A percentile compares a stretch with the other conserved stretches of the same genome.
Conservation (phyloP, 2,329 filamentous ascomycete species). For the Paradendryphiella salina region DNA sequence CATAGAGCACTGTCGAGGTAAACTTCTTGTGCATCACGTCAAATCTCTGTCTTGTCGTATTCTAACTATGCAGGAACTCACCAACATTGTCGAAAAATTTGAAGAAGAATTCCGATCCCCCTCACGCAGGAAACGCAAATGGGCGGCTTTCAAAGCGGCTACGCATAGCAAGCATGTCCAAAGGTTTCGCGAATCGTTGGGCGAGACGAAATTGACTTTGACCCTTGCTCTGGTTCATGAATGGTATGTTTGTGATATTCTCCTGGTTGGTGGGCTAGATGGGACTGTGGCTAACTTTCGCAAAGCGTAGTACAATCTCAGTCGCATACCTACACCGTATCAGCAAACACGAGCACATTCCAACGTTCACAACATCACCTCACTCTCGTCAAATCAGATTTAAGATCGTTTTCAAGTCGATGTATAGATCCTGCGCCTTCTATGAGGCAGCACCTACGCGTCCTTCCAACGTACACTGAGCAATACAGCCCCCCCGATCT, state of each 20-base stretch:
- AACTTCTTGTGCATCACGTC: neutral
- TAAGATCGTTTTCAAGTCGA: neutral
- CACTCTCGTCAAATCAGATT: neutral
- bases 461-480: neutral
- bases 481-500: neutral
- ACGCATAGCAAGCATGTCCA: constrained; percentile 14
- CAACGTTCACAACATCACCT: neutral
- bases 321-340: neutral
- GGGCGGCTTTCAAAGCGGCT: constrained; percentile 15
- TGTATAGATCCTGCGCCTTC: neutral
- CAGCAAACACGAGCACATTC: no score
- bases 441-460: neutral
- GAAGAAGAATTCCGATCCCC: constrained; percentile 9
- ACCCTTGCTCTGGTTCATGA: constrained; percentile 20
- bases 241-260: neutral
- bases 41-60: neutral
- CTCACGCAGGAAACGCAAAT: constrained; percentile 9
- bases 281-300: neutral
- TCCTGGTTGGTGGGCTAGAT: neutral
- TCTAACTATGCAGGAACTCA: constrained; percentile 1
- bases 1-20: constrained; percentile 14
- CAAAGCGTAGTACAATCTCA: neutral
- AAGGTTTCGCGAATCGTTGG: constrained; percentile 14
- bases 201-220: constrained; percentile 16
- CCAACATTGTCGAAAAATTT: neutral